Conservation (phyloP, 495 filamentous ascomycete genomes). For the Lentithecium fluviatile region DNA sequence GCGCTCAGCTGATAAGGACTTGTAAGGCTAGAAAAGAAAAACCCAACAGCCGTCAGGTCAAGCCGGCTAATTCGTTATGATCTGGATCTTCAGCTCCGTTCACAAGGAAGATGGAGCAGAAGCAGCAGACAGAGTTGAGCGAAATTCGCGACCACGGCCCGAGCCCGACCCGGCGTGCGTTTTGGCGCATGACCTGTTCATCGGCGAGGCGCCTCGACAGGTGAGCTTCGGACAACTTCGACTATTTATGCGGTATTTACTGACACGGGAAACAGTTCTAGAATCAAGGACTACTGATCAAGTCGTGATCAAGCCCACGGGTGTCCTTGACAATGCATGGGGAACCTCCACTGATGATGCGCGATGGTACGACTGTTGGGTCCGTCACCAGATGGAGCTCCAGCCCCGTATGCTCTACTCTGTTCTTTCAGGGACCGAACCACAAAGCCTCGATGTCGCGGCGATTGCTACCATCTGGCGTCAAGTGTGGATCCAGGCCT, state of each 20-base stretch:
- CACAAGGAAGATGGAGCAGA: background rate
- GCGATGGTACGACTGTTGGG: constrained; percentile 29
- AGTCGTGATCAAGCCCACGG: constrained; percentile 2
- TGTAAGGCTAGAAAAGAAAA: no score
- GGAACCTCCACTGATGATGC: background rate
- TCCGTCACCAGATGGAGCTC: constrained; percentile 19
- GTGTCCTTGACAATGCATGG: background rate
- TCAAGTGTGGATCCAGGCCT: constrained; percentile 4
- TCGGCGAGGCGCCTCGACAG: background rate
- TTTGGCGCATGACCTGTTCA: background rate
- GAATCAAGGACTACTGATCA: background rate
- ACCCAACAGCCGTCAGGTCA: no score
- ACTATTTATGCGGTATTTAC: background rate
- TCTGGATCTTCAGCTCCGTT: background rate
- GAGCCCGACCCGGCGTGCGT: background rate
- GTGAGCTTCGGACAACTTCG: background rate
- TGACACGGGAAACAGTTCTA: background rate
- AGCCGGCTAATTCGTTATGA: background rate
- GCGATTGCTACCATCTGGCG: constrained; percentile 5
- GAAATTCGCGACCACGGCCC: background rate
- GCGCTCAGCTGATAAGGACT: no score
- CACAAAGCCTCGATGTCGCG: background rate
- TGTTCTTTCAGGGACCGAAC: constrained; percentile 9
- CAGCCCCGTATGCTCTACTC: constrained; percentile 24
- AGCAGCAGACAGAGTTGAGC: background rate